phyloP scores from a whole-genome alignment of 495 filamentous ascomycete species.

The Astrothelium subdiscretum region DNA sequence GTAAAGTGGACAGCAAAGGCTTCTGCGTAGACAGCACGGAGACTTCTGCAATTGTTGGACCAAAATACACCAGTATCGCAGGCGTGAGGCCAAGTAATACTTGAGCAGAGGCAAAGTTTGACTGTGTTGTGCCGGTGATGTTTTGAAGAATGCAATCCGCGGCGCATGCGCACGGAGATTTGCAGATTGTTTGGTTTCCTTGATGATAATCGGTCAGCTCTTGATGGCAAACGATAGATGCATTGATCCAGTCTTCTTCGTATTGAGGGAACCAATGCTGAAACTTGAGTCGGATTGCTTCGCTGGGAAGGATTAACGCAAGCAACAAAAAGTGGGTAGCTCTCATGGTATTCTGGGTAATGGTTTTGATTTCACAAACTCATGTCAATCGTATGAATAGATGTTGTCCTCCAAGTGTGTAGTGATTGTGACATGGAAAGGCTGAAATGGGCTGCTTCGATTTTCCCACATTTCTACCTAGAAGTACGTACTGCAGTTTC shows the following conservation, averaged over 20 bases:
- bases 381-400: too few species aligned
- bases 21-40: not conserved
- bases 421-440: too few species aligned
- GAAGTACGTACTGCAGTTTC: too few species aligned
- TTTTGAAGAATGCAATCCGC: not conserved
- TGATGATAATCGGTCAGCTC: not conserved
- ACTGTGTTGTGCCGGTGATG: not conserved
- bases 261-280: not conserved
- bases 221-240: not conserved
- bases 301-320: not conserved
- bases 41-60: not conserved
- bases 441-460: too few species aligned
- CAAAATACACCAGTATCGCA: not conserved
- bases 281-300: not conserved
- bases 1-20: not conserved
- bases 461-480: too few species aligned
- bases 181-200: not conserved
- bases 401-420: too few species aligned
- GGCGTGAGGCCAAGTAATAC: not conserved
- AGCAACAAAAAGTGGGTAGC: not conserved
- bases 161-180: not conserved
- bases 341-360: not conserved
- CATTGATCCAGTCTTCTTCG: not conserved
- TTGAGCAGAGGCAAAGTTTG: not conserved
- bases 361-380: too few species aligned